A percentile compares a stretch with the other conserved stretches of the same genome.
These are phyloP conservation scores for Heliamphora exappendiculata DNA, from an alignment of 148 eudicot genomes.

Conservation along the genomic window DNA sequence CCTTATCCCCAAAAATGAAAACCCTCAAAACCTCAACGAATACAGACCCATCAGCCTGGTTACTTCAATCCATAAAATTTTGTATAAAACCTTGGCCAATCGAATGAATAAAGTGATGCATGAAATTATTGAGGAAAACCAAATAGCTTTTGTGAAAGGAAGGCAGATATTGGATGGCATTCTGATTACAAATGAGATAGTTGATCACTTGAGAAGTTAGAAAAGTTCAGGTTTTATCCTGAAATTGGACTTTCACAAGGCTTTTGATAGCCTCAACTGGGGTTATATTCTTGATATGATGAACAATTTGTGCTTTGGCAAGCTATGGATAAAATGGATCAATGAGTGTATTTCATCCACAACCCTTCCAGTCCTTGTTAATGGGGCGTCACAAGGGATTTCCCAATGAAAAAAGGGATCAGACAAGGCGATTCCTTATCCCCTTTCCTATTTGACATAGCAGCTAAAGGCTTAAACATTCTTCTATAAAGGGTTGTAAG, in stretches of 20 bases:
- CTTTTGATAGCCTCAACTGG: not conserved
- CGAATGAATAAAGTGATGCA: not conserved
- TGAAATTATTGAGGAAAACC: not conserved
- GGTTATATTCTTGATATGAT: not conserved
- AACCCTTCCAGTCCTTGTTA: not conserved
- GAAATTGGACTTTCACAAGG: not conserved
- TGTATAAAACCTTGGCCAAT: not conserved
- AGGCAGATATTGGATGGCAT: not conserved
- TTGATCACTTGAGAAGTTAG: no score
- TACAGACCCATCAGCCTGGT: not conserved
- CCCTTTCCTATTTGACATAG: not conserved
- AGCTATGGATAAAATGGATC: not conserved
- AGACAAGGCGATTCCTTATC: not conserved
- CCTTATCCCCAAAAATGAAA: not conserved
- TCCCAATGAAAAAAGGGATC: not conserved
- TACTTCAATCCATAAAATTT: no score
- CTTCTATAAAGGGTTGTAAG: not conserved
- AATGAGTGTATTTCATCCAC: not conserved
- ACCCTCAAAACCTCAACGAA: not conserved
- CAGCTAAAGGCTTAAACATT: not conserved
- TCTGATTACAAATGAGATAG: not conserved
- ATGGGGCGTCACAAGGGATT: not conserved
- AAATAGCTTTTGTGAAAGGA: not conserved
- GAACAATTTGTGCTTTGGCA: not conserved
- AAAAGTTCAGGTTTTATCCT: not conserved